A percentile compares a stretch with the other conserved stretches of the same genome.
phyloP scores from a whole-genome alignment of 352 stramenopile genomes.

The Phytophthora podocarpi region DNA sequence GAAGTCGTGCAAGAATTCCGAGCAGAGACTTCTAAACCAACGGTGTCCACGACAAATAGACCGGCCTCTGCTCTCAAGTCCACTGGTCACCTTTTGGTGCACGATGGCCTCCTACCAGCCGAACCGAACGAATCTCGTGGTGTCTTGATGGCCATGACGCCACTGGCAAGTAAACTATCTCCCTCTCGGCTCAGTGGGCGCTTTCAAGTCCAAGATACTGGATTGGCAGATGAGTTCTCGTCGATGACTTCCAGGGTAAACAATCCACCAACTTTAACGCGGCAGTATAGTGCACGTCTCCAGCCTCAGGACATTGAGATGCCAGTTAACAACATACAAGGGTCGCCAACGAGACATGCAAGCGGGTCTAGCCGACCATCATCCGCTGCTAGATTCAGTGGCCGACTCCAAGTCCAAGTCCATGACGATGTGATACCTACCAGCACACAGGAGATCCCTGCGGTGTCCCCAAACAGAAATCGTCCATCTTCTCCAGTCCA shows the following conservation, averaged over 20 bases:
- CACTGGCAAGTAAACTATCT: background rate
- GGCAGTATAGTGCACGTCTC: conserved; percentile 11
- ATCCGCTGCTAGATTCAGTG: conserved; percentile 3
- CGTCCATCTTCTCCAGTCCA: conserved; percentile 15
- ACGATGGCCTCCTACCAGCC: conserved; percentile 19
- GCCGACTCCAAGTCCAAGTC: conserved; percentile 16
- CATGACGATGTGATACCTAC: conserved; percentile 13
- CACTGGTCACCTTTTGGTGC: conserved; percentile 23
- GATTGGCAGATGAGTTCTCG: conserved; percentile 10
- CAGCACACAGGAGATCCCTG: conserved; percentile 13
- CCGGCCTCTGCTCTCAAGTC: conserved; percentile 18
- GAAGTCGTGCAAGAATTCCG: conserved; percentile 16
- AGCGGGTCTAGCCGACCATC: conserved; percentile 11
- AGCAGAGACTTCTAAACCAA: background rate
- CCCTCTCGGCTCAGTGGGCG: conserved; percentile 14
- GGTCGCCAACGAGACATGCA: background rate
- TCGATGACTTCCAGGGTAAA: background rate
- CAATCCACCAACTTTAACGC: background rate
- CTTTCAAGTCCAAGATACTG: conserved; percentile 9
- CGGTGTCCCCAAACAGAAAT: conserved; percentile 5
- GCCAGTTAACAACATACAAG: background rate
- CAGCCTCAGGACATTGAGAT: conserved; percentile 16
- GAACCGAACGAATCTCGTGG: conserved; percentile 9
- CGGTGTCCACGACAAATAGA: background rate
- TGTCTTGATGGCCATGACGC: background rate